A percentile compares a stretch with the other conserved stretches of the same genome.
Evolutionary conservation across 2,329 filamentous ascomycete genomes (phyloP).

Genomic region (Rosellinia necatrix): DNA sequence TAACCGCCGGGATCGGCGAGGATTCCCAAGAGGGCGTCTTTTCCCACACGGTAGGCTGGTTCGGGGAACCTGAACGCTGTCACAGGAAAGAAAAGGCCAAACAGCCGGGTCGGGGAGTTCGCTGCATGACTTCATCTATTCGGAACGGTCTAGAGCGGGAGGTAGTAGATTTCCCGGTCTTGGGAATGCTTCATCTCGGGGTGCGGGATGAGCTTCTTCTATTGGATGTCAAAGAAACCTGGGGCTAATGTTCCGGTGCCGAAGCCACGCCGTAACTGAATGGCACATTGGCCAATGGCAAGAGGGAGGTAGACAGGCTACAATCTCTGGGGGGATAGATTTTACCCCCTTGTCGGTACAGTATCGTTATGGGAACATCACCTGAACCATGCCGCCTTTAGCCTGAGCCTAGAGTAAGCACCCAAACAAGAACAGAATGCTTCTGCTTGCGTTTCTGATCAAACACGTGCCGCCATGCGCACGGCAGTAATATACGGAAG

Average conservation of each 20-base stretch:
- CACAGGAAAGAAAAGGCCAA: background rate
- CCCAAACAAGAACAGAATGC: too few species aligned
- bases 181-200: slow-evolving; percentile 20
- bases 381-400: too few species aligned
- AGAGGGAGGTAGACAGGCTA: slow-evolving; percentile 1
- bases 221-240: slow-evolving; percentile 14
- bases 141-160: background rate
- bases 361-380: too few species aligned
- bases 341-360: too few species aligned
- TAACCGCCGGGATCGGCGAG: background rate
- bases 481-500: too few species aligned
- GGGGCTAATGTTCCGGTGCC: slow-evolving; percentile 20
- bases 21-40: background rate
- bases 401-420: too few species aligned
- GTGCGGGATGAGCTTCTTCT: background rate
- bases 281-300: slow-evolving; percentile 20
- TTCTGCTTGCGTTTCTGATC: too few species aligned
- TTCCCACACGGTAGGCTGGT: background rate
- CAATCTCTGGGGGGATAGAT: too few species aligned
- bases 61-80: too few species aligned
- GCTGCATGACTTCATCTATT: slow-evolving; percentile 17
- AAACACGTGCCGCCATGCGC: too few species aligned
- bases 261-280: slow-evolving; percentile 3
- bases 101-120: background rate
- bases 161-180: slow-evolving; percentile 18